Evolutionary conservation across 2,329 filamentous ascomycete genomes (phyloP).

Genomic region (Ustulina deusta): DNA sequence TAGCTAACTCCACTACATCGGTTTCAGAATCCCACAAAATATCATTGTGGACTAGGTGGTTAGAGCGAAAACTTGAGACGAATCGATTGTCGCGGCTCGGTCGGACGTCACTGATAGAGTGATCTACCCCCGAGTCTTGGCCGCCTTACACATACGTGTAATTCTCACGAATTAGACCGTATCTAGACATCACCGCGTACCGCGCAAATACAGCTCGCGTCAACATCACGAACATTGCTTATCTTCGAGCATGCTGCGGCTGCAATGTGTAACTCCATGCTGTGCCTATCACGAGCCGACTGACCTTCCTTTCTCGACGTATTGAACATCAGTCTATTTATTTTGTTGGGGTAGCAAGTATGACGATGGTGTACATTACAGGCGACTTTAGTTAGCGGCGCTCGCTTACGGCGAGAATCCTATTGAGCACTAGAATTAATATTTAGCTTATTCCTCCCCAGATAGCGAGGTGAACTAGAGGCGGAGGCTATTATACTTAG

Average conservation of each 20-base stretch:
- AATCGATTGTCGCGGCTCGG: constrained; percentile 27
- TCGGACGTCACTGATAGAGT: constrained; percentile 34
- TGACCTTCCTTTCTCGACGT: constrained; percentile 48
- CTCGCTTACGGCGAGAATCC: constrained; percentile 31
- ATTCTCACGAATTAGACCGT: constrained; percentile 20
- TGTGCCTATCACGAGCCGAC: constrained; percentile 41
- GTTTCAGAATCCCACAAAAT: constrained; percentile 20
- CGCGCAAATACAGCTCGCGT: constrained; percentile 38
- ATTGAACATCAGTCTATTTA: constrained; percentile 15
- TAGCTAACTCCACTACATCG: constrained; percentile 4
- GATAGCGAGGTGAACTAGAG: constrained; percentile 16
- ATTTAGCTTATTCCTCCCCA: constrained; percentile 21
- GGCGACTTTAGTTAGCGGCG: constrained; percentile 22
- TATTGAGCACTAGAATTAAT: constrained; percentile 28
- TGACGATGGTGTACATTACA: constrained; percentile 12
- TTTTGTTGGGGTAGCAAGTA: neutral
- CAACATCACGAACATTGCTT: constrained; percentile 44
- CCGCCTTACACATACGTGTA: constrained; percentile 26
- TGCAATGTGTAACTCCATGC: constrained; percentile 46
- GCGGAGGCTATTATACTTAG: constrained; percentile 7
- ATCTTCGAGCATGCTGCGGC: constrained; percentile 41
- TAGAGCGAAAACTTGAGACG: constrained; percentile 23
- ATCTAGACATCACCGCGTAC: constrained; percentile 4
- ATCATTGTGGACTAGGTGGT: neutral
- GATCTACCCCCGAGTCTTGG: constrained; percentile 38